A percentile compares a stretch with the other conserved stretches of the same genome.
Conservation (phyloP, 192 early-diverging fungal genomes). For the Backusella morwellensis region DNA sequence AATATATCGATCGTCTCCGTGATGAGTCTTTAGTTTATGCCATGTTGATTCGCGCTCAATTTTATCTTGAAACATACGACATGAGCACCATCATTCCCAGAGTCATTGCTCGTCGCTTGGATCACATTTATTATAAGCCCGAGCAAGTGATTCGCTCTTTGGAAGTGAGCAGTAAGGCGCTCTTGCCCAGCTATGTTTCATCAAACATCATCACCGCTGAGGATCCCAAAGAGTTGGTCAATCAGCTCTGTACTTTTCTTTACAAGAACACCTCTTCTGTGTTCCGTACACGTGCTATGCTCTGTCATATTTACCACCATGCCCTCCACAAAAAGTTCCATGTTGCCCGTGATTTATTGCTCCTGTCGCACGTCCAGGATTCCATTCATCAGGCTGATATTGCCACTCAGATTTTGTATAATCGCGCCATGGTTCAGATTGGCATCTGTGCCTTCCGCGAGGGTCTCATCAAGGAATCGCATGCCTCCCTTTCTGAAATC, state of each 20-base stretch:
- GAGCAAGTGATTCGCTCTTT: slow-evolving; percentile 80
- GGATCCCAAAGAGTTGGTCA: slow-evolving; percentile 65
- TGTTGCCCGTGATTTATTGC: slow-evolving; percentile 88
- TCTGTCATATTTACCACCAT: slow-evolving; percentile 97
- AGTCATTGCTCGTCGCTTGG: slow-evolving; percentile 82
- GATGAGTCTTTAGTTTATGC: slow-evolving; percentile 87
- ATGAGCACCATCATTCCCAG: slow-evolving; percentile 64
- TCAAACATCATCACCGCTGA: slow-evolving; percentile 46
- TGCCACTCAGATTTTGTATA: slow-evolving; percentile 91
- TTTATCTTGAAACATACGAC: slow-evolving; percentile 73
- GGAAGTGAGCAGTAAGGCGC: slow-evolving; percentile 48
- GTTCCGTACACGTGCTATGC: slow-evolving; percentile 88
- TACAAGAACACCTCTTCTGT: slow-evolving; percentile 83
- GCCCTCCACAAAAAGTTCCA: slow-evolving; percentile 95
- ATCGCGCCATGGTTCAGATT: slow-evolving; percentile 95
- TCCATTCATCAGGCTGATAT: slow-evolving; percentile 83
- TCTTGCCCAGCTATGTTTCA: slow-evolving; percentile 40
- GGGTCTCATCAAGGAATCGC: slow-evolving; percentile 86
- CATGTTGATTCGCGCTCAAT: slow-evolving; percentile 81
- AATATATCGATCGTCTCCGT: slow-evolving; percentile 91
- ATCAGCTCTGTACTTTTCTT: slow-evolving; percentile 81
- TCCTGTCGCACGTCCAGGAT: slow-evolving; percentile 99
- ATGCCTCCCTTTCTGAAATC: slow-evolving; percentile 86
- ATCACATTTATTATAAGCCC: slow-evolving; percentile 98
- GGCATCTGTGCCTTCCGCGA: slow-evolving; percentile 95